phyloP scores from a whole-genome alignment of 768 basidiomycete genomes.

The Suillus weaverae region DNA sequence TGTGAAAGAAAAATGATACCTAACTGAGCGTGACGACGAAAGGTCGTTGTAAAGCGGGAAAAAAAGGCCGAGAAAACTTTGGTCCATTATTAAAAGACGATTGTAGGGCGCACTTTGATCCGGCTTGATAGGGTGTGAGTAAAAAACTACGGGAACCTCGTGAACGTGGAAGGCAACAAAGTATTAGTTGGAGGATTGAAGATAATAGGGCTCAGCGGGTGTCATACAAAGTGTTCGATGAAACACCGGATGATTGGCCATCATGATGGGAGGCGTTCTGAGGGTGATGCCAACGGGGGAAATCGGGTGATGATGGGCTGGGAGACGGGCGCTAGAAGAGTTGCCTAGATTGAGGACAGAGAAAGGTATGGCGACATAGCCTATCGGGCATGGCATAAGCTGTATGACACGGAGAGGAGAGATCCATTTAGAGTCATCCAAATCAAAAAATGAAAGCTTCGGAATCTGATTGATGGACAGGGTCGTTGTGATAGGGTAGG shows the following conservation, averaged over 20 bases:
- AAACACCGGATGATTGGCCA: slow-evolving; percentile 1
- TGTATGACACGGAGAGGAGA: slow-evolving; percentile 23
- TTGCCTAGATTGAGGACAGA: background rate
- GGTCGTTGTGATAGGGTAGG: slow-evolving; percentile 39
- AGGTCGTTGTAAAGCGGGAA: background rate
- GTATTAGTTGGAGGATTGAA: background rate
- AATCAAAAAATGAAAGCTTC: slow-evolving; percentile 27
- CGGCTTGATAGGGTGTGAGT: background rate
- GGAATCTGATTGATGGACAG: slow-evolving; percentile 35
- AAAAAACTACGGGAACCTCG: background rate
- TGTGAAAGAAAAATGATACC: slow-evolving; percentile 2
- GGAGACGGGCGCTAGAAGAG: slow-evolving; percentile 10
- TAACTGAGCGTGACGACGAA: slow-evolving; percentile 3
- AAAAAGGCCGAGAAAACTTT: background rate
- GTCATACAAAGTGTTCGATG: background rate
- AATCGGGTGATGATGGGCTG: background rate
- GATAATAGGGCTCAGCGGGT: background rate
- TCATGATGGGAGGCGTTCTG: background rate
- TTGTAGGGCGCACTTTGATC: background rate
- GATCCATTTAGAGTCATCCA: slow-evolving; percentile 23
- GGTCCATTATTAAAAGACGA: background rate
- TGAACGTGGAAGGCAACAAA: background rate
- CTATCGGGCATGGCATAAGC: slow-evolving; percentile 24
- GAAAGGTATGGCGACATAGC: background rate
- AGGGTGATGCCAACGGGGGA: background rate